Evolutionary conservation across 2,329 filamentous ascomycete species (phyloP).

Genomic region (Xylaria sp.): DNA sequence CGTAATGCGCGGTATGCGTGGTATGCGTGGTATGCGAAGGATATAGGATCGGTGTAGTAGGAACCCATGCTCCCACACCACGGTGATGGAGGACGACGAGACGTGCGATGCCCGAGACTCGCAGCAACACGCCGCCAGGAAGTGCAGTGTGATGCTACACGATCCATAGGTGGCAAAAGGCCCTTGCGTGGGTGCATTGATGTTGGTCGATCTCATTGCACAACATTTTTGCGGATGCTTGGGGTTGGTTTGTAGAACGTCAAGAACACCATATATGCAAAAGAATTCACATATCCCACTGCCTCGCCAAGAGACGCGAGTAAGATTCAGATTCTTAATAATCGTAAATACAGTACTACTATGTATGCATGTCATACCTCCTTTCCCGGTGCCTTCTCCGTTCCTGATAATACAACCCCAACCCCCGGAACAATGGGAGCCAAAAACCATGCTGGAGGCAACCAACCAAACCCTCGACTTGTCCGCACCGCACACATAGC

Average conservation of each 20-base stretch:
- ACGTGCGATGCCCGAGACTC: slow-evolving; percentile 14
- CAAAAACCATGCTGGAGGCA: slow-evolving; percentile 2
- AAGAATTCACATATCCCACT: slow-evolving; percentile 5
- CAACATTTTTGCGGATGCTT: neutral
- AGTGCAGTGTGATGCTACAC: slow-evolving; percentile 11
- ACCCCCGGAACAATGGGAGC: neutral
- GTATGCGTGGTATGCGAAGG: neutral
- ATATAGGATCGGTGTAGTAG: neutral
- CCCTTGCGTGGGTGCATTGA: slow-evolving; percentile 10
- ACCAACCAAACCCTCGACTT: slow-evolving; percentile 19
- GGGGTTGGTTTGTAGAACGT: slow-evolving; percentile 12
- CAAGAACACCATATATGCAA: neutral
- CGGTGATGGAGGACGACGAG: neutral
- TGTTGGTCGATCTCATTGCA: neutral
- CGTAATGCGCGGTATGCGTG: slow-evolving; percentile 1
- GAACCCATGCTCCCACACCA: neutral
- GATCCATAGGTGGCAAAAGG: slow-evolving; percentile 10
- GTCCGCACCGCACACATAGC: slow-evolving; percentile 11
- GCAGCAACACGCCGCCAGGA: neutral
- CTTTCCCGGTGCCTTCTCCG: neutral
- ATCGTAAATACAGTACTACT: no score
- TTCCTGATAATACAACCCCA: slow-evolving; percentile 1
- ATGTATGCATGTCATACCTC: slow-evolving; percentile 13
- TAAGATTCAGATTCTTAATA: slow-evolving; percentile 17
- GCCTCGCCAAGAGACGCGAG: slow-evolving; percentile 16